These are phyloP conservation scores for Podospora pseudopauciseta DNA, from an alignment of 495 filamentous ascomycete genomes.

Conservation along the genomic window DNA sequence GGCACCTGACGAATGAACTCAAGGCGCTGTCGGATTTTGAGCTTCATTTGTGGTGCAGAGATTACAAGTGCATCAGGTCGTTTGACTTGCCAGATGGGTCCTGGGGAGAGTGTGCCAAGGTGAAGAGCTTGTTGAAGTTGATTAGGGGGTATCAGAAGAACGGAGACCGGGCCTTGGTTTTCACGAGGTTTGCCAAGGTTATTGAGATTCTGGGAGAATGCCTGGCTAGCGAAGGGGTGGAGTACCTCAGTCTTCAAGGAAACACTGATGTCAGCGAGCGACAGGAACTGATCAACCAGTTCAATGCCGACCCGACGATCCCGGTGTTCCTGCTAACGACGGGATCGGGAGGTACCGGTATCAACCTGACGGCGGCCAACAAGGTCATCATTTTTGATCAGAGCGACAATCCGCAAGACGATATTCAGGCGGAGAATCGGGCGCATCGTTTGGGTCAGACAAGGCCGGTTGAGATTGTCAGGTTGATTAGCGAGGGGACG, in stretches of 20 bases:
- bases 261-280: conserved; percentile 77
- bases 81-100: conserved; percentile 69
- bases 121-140: conserved; percentile 70
- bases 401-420: conserved; percentile 93
- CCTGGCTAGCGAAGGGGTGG: conserved; percentile 66
- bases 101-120: conserved; percentile 93
- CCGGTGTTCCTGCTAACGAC: conserved; percentile 91
- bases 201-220: conserved; percentile 85
- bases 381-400: conserved; percentile 97
- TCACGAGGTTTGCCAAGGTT: conserved; percentile 88
- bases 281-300: conserved; percentile 82
- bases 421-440: conserved; percentile 93
- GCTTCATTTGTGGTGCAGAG: conserved; percentile 72
- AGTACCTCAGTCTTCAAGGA: conserved; percentile 80
- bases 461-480: conserved; percentile 76
- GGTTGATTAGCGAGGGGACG: conserved; percentile 76
- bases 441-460: conserved; percentile 93
- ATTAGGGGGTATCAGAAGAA: conserved; percentile 69
- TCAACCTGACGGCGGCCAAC: conserved; percentile 91
- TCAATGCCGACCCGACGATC: conserved; percentile 70
- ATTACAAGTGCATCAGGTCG: conserved; percentile 64
- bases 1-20: conserved; percentile 68
- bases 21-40: conserved; percentile 73
- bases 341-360: conserved; percentile 88
- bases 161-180: conserved; percentile 82